Conservation (phyloP, 345 rosid genomes). For the Trapa bicornis region DNA sequence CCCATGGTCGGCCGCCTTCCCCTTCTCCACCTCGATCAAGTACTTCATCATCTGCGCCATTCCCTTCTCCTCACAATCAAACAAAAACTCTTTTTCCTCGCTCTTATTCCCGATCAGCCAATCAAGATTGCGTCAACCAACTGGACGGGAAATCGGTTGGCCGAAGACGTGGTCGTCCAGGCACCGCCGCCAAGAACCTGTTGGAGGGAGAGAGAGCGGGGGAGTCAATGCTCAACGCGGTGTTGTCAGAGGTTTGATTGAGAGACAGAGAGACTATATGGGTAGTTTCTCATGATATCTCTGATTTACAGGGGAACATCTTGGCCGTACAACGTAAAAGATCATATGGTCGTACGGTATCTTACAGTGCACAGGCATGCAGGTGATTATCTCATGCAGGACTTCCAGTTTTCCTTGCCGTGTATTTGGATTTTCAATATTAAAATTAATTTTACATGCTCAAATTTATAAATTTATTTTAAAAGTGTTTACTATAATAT, state of each 20-base stretch:
- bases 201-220: no score
- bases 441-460: no score
- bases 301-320: neutral
- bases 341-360: no score
- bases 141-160: conserved; percentile 4
- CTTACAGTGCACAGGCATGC: no score
- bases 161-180: neutral
- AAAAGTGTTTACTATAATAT: no score
- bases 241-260: neutral
- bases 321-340: neutral
- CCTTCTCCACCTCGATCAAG: conserved; percentile 61
- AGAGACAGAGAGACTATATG: neutral
- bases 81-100: neutral
- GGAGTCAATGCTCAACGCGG: neutral
- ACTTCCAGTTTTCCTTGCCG: no score
- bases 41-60: conserved; percentile 33
- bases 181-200: neutral
- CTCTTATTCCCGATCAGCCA: neutral
- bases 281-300: no score
- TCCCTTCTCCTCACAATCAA: neutral
- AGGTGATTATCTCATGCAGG: no score
- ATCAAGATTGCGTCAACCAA: neutral
- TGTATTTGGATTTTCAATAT: no score
- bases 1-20: conserved; percentile 46
- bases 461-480: no score